Evolutionary conservation across 306 rosid species (phyloP).

Genomic region (Cucumis cinereus): DNA sequence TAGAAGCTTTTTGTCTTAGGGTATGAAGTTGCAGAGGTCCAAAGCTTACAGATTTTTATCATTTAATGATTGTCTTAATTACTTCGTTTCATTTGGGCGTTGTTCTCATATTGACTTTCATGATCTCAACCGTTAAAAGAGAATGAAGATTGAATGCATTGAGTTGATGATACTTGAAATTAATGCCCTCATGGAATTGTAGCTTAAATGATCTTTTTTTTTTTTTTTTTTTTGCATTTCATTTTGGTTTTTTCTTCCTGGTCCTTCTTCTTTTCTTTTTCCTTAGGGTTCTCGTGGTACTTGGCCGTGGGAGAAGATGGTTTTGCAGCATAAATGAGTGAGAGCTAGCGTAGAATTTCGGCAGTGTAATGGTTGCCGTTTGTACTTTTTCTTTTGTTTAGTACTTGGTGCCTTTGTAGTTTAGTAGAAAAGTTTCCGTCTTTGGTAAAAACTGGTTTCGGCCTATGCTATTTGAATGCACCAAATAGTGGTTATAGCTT

Average conservation of each 20-base stretch:
- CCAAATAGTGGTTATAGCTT: not conserved
- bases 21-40: conserved; percentile 5
- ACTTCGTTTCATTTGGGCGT: not conserved
- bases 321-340: not conserved
- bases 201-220: not conserved
- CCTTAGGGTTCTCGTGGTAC: not conserved
- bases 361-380: not conserved
- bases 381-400: not conserved
- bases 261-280: not conserved
- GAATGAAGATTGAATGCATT: conserved; percentile 4
- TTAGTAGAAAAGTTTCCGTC: not conserved
- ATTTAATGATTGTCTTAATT: conserved; percentile 1
- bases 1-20: not conserved
- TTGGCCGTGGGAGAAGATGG: not conserved
- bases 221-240: not conserved
- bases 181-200: not conserved
- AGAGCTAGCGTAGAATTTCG: not conserved
- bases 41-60: not conserved
- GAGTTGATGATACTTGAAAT: not conserved
- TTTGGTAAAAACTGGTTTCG: not conserved
- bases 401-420: not conserved
- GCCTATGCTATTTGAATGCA: not conserved
- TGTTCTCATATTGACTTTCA: not conserved
- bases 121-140: not conserved
- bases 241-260: not conserved